Evolutionary conservation across 2,329 filamentous ascomycete species (phyloP).

Genomic region (Hymenoscyphus repandus): DNA sequence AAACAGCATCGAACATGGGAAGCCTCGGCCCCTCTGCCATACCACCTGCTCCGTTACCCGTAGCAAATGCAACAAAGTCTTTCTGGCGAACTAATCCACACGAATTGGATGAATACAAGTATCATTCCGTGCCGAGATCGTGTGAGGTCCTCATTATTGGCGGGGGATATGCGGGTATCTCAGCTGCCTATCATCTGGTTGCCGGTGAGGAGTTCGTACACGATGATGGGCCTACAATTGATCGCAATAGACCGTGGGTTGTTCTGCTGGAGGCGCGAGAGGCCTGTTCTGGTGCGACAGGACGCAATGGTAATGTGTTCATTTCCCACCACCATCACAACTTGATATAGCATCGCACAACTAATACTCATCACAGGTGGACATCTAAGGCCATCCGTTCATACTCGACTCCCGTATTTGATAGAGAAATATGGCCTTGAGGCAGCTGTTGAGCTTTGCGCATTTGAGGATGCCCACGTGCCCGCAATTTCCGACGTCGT

Average conservation of each 20-base stretch:
- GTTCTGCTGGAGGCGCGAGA: conserved; percentile 38
- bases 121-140: conserved; percentile 13
- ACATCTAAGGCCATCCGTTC: conserved; percentile 39
- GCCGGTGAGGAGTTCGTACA: not conserved
- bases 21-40: too few relatives aligned
- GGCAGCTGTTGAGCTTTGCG: conserved; percentile 34
- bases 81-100: conserved; percentile 18
- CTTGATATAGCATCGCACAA: too few relatives aligned
- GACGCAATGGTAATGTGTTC: conserved; percentile 35
- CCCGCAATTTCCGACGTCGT: conserved; percentile 34
- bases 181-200: conserved; percentile 13
- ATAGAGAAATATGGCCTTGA: conserved; percentile 32
- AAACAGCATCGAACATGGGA: too few relatives aligned
- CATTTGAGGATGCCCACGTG: conserved; percentile 37
- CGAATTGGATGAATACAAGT: conserved; percentile 14
- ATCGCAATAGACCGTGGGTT: conserved; percentile 15
- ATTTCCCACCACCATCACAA: too few relatives aligned
- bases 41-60: conserved; percentile 5
- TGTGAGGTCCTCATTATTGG: conserved; percentile 25
- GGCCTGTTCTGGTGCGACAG: conserved; percentile 34
- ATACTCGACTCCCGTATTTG: conserved; percentile 33
- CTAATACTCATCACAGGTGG: conserved; percentile 25
- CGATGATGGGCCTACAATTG: too few relatives aligned
- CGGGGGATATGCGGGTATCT: conserved; percentile 18
- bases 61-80: conserved; percentile 8